Evolutionary conservation across 2,329 filamentous ascomycete species (phyloP), one percentile per base, ranked within the genome.

Genomic region (Cladosporium sp.): DNA sequence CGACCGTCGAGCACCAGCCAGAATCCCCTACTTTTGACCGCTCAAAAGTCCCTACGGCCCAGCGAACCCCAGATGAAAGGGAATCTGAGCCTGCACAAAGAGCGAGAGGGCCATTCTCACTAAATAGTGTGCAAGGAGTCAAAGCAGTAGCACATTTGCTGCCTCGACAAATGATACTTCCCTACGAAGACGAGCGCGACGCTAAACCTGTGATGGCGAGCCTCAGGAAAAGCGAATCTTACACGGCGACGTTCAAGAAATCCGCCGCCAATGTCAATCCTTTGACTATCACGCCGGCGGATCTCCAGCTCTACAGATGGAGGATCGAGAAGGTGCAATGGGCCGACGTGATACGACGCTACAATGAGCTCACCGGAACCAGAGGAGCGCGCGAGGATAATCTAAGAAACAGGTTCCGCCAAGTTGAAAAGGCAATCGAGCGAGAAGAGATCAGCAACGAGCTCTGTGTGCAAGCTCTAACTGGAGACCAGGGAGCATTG

Each of bases 241-340:
- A 28, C 7, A 28, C 22, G 3, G 22, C 22, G 5, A 5, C 22
- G 22, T 28, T 43, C 10, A 49, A 49, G 38, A 49, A 49, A 6
- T 13, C 37, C 9, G 18, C 28, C 28, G 7, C 13, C 7, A 34
- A 22, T 4, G 9, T 6, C 14, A 32, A 16, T 22, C 9, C 16
- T 7, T 28, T 37, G 9, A 19, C 16, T 1, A 50, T 50, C 32
- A 43, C 32, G 0, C 32, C 48, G 2, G 35, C 9, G 9, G 48
- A 50, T 11, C 32, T 50, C 10, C 16, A 50, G 4, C 31, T 50
- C 8, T 50, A 50, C 40, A 32, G 43, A 32, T 50, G 48, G 48
- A 40, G 48, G 10, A 13, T 37, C 13, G 19, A 43, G 13, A 43
- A 43, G 10, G 9, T 43, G 6, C 10, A 11, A 3, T 50, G 48